Conservation (phyloP, 2,329 filamentous ascomycete species). For the Sclerotinia subarctica region DNA sequence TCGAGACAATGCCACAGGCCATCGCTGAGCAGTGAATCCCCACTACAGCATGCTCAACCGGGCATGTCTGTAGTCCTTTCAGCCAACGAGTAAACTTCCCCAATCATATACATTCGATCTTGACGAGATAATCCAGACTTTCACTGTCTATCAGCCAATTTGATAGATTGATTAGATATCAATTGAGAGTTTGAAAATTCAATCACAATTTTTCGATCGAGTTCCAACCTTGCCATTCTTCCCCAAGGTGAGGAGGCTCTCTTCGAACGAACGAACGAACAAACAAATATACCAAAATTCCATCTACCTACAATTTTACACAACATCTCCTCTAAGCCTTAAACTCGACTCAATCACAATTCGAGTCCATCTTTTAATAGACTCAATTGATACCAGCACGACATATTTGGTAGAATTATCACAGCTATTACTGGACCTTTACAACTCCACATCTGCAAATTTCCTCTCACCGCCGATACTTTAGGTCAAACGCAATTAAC, state of each 20-base stretch:
- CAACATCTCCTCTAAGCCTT: background rate
- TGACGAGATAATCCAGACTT: constrained; percentile 65
- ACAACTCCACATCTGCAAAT: background rate
- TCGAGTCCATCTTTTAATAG: background rate
- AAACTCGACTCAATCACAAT: background rate
- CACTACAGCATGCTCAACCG: constrained; percentile 64
- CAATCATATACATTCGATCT: constrained; percentile 57
- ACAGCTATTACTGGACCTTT: background rate
- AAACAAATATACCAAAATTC: background rate
- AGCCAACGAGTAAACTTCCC: constrained; percentile 64
- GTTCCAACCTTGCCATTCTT: constrained; percentile 27
- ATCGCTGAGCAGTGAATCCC: constrained; percentile 89
- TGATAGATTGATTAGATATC: constrained; percentile 22
- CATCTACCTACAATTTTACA: background rate
- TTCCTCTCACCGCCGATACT: constrained; percentile 28
- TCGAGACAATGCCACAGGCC: constrained; percentile 74
- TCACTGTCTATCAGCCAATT: constrained; percentile 37
- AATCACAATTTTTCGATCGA: constrained; percentile 34
- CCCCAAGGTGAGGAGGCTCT: constrained; percentile 20
- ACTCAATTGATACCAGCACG: background rate
- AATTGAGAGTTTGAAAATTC: constrained; percentile 39
- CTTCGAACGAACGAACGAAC: constrained; percentile 11
- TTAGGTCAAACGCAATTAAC: constrained; percentile 13
- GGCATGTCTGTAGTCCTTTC: constrained; percentile 76
- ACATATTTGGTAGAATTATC: background rate